Conservation (phyloP, 495 filamentous ascomycete species). For the Diplogelasinospora grovesii region DNA sequence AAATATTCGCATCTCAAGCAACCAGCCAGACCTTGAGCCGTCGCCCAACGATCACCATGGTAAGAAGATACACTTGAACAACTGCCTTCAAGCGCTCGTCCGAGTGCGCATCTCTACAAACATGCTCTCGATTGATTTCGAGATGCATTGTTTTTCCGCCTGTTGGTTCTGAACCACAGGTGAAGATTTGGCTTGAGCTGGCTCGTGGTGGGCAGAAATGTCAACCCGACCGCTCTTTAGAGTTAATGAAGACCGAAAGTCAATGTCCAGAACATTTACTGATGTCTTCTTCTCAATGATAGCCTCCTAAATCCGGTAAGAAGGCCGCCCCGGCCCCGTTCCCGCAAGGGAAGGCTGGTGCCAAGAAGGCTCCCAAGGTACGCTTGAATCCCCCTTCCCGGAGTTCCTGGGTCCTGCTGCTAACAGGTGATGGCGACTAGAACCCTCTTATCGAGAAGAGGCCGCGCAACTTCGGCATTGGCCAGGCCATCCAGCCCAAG, state of each 20-base stretch:
- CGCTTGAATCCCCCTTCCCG: conserved; percentile 25
- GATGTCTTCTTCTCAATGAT: conserved; percentile 99
- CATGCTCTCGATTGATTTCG: conserved; percentile 28
- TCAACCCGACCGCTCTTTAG: conserved; percentile 69
- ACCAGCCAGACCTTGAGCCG: conserved; percentile 21
- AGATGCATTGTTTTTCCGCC: conserved; percentile 43
- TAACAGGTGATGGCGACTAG: conserved; percentile 51
- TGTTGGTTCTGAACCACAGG: conserved; percentile 46
- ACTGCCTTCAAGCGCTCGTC: conserved; percentile 16
- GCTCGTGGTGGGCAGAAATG: conserved; percentile 51
- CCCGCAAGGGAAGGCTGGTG: conserved; percentile 85
- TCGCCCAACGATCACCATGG: conserved; percentile 33
- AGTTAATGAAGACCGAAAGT: conserved; percentile 80
- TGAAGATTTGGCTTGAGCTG: conserved; percentile 83
- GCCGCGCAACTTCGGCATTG: conserved; percentile 95
- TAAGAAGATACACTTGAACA: conserved; percentile 32
- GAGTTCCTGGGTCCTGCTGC: conserved; percentile 10
- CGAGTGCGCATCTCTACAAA: conserved; percentile 17
- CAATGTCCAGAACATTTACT: conserved; percentile 76
- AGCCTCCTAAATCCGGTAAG: conserved; percentile 97
- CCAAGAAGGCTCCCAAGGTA: conserved; percentile 96
- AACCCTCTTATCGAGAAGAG: conserved; percentile 99
- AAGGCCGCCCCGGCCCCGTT: conserved; percentile 94
- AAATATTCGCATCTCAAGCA: conserved; percentile 20
- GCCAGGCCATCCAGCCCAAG: conserved; percentile 95